These are phyloP conservation scores for Suhomyces panamericanus DNA, from an alignment of 1,139 yeast genomes.

Conservation along the genomic window DNA sequence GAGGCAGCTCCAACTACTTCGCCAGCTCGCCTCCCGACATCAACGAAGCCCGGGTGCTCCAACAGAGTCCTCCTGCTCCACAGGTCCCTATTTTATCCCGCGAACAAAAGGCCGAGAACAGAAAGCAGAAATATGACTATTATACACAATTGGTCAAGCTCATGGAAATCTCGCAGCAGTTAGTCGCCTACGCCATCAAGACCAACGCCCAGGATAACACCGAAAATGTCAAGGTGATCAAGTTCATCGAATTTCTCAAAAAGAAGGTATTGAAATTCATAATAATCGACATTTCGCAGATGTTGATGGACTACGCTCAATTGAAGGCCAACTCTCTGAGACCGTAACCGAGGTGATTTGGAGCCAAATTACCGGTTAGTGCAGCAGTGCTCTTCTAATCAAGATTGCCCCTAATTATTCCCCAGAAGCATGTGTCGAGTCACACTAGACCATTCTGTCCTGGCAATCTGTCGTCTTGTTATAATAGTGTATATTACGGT, in stretches of 20 bases:
- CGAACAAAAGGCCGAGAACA: slow-evolving; percentile 35
- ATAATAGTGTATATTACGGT: slow-evolving; percentile 11
- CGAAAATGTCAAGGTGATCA: slow-evolving; percentile 22
- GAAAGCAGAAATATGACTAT: slow-evolving; percentile 38
- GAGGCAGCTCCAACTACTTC: slow-evolving; percentile 25
- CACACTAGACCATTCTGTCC: neutral
- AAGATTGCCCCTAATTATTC: neutral
- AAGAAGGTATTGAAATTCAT: slow-evolving; percentile 39
- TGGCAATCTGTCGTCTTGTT: neutral
- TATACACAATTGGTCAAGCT: slow-evolving; percentile 28
- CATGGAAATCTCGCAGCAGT: slow-evolving; percentile 15
- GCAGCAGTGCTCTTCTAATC: neutral
- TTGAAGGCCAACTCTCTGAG: slow-evolving; percentile 19
- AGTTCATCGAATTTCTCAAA: slow-evolving; percentile 41
- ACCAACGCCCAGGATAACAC: slow-evolving; percentile 15
- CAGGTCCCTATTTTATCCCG: slow-evolving; percentile 19
- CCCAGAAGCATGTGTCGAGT: neutral
- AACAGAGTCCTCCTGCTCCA: slow-evolving; percentile 12
- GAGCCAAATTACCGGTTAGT: no score
- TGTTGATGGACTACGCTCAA: slow-evolving; percentile 40
- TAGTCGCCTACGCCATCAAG: slow-evolving; percentile 22
- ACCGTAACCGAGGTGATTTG: neutral
- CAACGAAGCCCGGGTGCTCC: slow-evolving; percentile 14
- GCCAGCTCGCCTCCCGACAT: slow-evolving; percentile 18
- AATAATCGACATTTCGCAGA: slow-evolving; percentile 39